phyloP scores from a whole-genome alignment of 495 filamentous ascomycete species.

The Podospora didyma region DNA sequence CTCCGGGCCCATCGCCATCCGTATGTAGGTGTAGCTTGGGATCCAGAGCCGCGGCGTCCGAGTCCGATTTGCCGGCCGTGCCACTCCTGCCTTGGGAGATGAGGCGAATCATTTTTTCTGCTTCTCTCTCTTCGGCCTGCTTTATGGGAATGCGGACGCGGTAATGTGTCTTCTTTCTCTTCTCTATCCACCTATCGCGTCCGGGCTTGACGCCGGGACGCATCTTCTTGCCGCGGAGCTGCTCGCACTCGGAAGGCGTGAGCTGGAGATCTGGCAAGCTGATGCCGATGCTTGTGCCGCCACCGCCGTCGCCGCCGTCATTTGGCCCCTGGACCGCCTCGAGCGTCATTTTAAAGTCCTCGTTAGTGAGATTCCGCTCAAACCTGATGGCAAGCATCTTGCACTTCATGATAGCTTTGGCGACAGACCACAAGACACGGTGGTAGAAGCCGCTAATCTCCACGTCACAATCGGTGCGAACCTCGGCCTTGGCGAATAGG shows the following conservation, averaged over 20 bases:
- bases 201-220: slow-evolving; percentile 19
- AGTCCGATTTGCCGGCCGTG: neutral
- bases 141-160: slow-evolving; percentile 38
- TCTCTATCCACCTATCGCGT: slow-evolving; percentile 20
- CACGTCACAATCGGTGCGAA: slow-evolving; percentile 51
- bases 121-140: slow-evolving; percentile 28
- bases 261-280: slow-evolving; percentile 51
- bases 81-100: slow-evolving; percentile 9
- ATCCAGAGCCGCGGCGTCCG: neutral
- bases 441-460: slow-evolving; percentile 74
- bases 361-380: slow-evolving; percentile 44
- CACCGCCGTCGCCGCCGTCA: slow-evolving; percentile 32
- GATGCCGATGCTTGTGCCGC: slow-evolving; percentile 41
- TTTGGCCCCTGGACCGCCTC: slow-evolving; percentile 30
- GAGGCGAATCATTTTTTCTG: slow-evolving; percentile 29
- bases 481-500: slow-evolving; percentile 46
- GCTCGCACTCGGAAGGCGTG: slow-evolving; percentile 37
- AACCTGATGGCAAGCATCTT: slow-evolving; percentile 61
- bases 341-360: slow-evolving; percentile 45
- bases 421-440: slow-evolving; percentile 72
- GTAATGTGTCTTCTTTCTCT: slow-evolving; percentile 25
- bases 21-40: neutral
- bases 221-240: slow-evolving; percentile 25
- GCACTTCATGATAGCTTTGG: slow-evolving; percentile 76
- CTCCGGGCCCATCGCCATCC: neutral